Evolutionary conservation across 495 filamentous ascomycete species (phyloP), one percentile per base, ranked within the genome.

Genomic region (Penicillium taxi): DNA sequence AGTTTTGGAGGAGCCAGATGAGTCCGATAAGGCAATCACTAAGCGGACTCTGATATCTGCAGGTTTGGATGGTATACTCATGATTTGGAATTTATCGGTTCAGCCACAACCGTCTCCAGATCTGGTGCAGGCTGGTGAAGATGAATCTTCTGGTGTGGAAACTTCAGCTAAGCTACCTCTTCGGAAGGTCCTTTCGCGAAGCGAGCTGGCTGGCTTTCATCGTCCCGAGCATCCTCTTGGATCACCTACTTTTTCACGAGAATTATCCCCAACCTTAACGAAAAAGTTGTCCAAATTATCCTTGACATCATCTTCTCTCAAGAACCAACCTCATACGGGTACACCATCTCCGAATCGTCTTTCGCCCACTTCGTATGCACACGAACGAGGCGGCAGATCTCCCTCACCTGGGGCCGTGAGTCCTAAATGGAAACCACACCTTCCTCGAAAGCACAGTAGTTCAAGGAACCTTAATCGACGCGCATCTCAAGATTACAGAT

Each of bases 11-110:
- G 48, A 44, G 15, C 42, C 47, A 9, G 63, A 63, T 3, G 59
- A 70, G 1, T 62, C 75, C 6, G 52, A 59, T 4, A 65, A 61
- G 23, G 26, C 48, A 12, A 36, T 50, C 25, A 17, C 22, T 15
- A 58, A 62, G 32, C 63, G 72, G 17, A 77, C 63, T 31, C 54
- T 90, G 28, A 70, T 91, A 25, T 87, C 80, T 42, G 81, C 83
- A 19, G 86, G 86, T 12, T 76, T 83, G 12, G 86, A 94, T 56
- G 84, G 84, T 13, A 82, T 85, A 2, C 77, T 91, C 36, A 91
- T 91, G 82, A 78, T 87, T 14, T 91, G 86, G 84, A 69, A 75
- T 12, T 61, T 86, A 37, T 74, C 63, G 9, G 48, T 67, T 4
- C 67, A 62, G 35, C 56, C 51, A 22, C 56, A 52, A 21, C 62